Base-by-base conservation (phyloP, 768 basidiomycete genomes). In the Boletellus ananas region DNA sequence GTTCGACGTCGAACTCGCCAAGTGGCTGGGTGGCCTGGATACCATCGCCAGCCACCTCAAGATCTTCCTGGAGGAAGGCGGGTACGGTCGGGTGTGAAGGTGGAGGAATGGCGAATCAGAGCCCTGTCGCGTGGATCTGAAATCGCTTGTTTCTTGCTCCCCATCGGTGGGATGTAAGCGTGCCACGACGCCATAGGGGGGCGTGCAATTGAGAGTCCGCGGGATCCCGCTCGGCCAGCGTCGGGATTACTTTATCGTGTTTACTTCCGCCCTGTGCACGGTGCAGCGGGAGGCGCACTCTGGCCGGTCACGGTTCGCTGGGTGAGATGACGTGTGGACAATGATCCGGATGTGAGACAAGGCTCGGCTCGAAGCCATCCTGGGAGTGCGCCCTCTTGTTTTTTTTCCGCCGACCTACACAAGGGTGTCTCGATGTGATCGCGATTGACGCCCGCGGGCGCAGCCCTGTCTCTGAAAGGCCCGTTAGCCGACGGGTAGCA, bases 21-120 rank as follows among this genome's bases (percentile, higher is more conserved):
- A 74, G 51, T 90, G 87, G 87, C 73, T 89, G 1, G 64, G 49
- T 1, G 85, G 78, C 0, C 72, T 90, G n/a, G 81, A 84, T 41
- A 62, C 51, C 29, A 73, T 87, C 41, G 79, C 79, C 16, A 60
- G 58, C 47, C 78, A 75, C 35, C 61, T 84, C 55, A 76, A 74
- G 54, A 50, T 33, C 2, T 88, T 88, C 59, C 66, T 88, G 38
- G 76, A 73, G 51, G 73, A 77, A 51, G 84, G 81, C 31, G 76
- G 74, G 25, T 76, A 86, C 55, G 79, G 73, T 69, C 81, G 68
- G 51, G 75, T 85, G 8, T 84, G 38, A 67, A 3, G 23, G 7
- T 21, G 29, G 50, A 50, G 25, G 41, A 34, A 36, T 55, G 62
- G 62, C 45, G 62, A 56, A 68, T 58, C 55, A 34, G 63, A 65